A percentile compares a stretch with the other conserved stretches of the same genome.
phyloP scores from a whole-genome alignment of 805 yeast genomes.

The Cyberlindnera americana region DNA sequence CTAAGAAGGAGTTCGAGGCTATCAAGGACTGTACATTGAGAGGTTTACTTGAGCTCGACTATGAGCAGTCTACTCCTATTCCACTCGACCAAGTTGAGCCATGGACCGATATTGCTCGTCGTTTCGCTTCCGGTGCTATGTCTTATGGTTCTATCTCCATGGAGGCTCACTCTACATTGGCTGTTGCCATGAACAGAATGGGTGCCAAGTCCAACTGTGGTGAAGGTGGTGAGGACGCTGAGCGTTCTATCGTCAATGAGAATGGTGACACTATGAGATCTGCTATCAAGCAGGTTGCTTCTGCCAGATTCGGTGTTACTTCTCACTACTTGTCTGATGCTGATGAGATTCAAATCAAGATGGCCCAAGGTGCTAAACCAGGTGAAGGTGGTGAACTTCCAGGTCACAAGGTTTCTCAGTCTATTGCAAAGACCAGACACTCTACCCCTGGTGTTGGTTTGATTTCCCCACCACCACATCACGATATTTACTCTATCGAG shows the following conservation, averaged over 20 bases:
- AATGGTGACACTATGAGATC: slow-evolving; percentile 98
- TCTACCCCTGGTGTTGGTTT: slow-evolving; percentile 96
- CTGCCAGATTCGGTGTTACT: slow-evolving; percentile 97
- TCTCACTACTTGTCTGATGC: slow-evolving; percentile 93
- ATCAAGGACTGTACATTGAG: slow-evolving; percentile 89
- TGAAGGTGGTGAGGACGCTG: slow-evolving; percentile 99
- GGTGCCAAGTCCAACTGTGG: slow-evolving; percentile 99
- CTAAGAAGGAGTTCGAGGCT: slow-evolving; percentile 87
- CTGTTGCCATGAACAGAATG: slow-evolving; percentile 96
- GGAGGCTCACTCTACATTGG: slow-evolving; percentile 97
- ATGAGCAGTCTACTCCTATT: slow-evolving; percentile 61
- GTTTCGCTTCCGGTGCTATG: slow-evolving; percentile 99
- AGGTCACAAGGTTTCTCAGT: slow-evolving; percentile 65
- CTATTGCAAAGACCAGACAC: slow-evolving; percentile 92
- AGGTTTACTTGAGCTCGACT: slow-evolving; percentile 91
- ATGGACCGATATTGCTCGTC: slow-evolving; percentile 97
- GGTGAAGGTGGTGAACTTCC: slow-evolving; percentile 96
- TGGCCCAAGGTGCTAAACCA: slow-evolving; percentile 99
- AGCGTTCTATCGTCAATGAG: slow-evolving; percentile 71
- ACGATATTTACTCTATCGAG: slow-evolving; percentile 96
- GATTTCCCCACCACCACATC: slow-evolving; percentile 98
- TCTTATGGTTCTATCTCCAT: slow-evolving; percentile 97
- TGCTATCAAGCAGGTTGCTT: slow-evolving; percentile 97
- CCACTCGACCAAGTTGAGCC: slow-evolving; percentile 99
- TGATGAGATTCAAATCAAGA: slow-evolving; percentile 94